Base-by-base conservation (phyloP, 352 stramenopile genomes). In the Phytopythium kandeliae region DNA sequence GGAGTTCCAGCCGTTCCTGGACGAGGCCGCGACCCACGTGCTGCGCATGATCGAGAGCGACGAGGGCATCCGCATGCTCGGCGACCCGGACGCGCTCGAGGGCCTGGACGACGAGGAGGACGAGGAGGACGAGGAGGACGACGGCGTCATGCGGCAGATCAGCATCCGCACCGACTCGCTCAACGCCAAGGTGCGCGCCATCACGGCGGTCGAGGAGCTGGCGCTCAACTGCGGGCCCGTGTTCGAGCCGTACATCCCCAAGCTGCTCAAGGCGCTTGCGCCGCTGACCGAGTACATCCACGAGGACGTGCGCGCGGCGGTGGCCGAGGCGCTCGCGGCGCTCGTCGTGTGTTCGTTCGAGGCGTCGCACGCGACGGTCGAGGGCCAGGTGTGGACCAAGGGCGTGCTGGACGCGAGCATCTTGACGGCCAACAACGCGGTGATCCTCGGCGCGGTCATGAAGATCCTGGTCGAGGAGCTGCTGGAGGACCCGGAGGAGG, bases 1-100 rank as follows among this genome's bases (percentile, higher is more conserved):
- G 52, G 95, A 98, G 70, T 99, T 99, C 67, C 76, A 82, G 31
- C 95, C 90, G 26, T 97, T 97, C 58, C 72, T 99, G 17, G 72
- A 92, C 37, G 65, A 86, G 54, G 76, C 76, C 26, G 81, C 83
- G 22, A 85, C 67, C 2, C 65, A 86, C 48, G 78, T 92, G 51
- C 60, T 95, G 17, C 58, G 64, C n/a, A 71, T 74, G 41, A 78
- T 92, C 40, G 63, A 88, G 46, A 92, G 72, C 51, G 78, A 92
- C 28, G 83, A 95, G 30, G 84, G 82, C 54, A 73, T 93, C 22
- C 70, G 74, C 31, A 62, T 92, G 17, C 60, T 88, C 40, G 71
- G 87, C 47, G 67, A 90, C 54, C 69, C 89, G 9, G 77, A 89
- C 31, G 59, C 85, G 8, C 64, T 86, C 17, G 74, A 91, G 40